A percentile compares a stretch with the other conserved stretches of the same genome.
Conservation (phyloP, 345 rosid genomes). For the Citrus unshiu region DNA sequence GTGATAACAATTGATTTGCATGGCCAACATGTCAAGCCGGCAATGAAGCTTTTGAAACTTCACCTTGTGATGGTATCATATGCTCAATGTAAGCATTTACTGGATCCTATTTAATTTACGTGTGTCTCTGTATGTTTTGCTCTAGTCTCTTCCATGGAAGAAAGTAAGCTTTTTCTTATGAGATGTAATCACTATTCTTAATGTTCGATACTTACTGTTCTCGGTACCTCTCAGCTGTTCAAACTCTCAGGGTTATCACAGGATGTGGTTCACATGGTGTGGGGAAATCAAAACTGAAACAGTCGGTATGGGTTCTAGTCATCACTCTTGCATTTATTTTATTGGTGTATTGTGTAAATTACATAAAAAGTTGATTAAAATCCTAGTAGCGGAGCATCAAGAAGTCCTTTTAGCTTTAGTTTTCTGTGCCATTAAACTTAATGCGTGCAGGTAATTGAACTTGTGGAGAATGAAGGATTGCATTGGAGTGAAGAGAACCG, state of each 20-base stretch:
- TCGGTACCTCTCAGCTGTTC: slow-evolving; percentile 53
- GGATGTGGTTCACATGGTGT: slow-evolving; percentile 83
- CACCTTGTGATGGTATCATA: slow-evolving; percentile 69
- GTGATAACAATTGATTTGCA: slow-evolving; percentile 87
- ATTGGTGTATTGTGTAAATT: neutral
- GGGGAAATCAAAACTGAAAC: slow-evolving; percentile 86
- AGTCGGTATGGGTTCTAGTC: slow-evolving; percentile 51
- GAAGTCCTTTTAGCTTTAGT: neutral
- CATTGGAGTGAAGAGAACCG: slow-evolving; percentile 71
- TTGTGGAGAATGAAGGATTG: slow-evolving; percentile 61
- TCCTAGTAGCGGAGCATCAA: neutral
- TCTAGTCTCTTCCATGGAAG: neutral
- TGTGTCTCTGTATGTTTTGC: neutral
- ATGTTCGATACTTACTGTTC: slow-evolving; percentile 9
- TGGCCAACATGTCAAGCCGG: slow-evolving; percentile 92
- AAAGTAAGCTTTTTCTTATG: neutral
- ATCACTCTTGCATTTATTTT: neutral
- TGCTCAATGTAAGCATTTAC: slow-evolving; percentile 57
- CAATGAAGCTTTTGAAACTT: slow-evolving; percentile 70
- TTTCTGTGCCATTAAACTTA: neutral
- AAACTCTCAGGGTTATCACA: slow-evolving; percentile 82
- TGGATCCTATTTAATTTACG: too few species aligned
- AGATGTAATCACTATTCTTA: neutral
- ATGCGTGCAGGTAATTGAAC: slow-evolving; percentile 53
- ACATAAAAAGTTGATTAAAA: neutral